Evolutionary conservation across 805 yeast genomes (phyloP).

Genomic region (Candida schatavii): DNA sequence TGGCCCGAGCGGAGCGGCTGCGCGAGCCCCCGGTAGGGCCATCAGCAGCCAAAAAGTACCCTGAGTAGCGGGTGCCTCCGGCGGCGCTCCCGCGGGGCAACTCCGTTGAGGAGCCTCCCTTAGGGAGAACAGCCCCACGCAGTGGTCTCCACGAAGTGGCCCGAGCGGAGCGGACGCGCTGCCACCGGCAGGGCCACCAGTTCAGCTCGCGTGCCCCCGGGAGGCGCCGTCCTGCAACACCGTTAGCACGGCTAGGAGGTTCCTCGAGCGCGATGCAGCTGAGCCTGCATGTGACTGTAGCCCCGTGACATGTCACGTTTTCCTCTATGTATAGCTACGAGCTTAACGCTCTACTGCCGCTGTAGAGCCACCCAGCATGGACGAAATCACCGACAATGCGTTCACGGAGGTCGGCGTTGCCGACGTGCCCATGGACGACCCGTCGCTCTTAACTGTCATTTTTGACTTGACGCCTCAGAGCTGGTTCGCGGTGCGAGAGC

Average conservation of each 20-base stretch:
- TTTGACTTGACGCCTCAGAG: constrained; percentile 74
- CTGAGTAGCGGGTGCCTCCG: background rate
- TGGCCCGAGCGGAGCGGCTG: background rate
- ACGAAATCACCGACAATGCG: constrained; percentile 62
- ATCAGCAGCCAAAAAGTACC: too few relatives aligned
- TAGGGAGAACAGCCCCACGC: background rate
- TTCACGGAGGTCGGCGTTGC: constrained; percentile 35
- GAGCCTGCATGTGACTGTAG: too few relatives aligned
- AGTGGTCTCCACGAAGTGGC: background rate
- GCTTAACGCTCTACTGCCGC: too few relatives aligned
- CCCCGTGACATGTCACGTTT: too few relatives aligned
- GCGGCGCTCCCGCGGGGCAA: background rate
- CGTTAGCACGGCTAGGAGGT: too few relatives aligned
- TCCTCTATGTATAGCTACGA: too few relatives aligned
- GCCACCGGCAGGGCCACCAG: background rate
- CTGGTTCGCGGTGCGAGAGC: constrained; percentile 52
- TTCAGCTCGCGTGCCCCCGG: too few relatives aligned
- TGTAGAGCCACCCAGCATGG: too few relatives aligned
- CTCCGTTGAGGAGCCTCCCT: background rate
- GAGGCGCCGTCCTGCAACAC: too few relatives aligned
- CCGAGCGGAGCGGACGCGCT: too few relatives aligned
- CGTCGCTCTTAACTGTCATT: constrained; percentile 75
- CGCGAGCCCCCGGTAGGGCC: background rate
- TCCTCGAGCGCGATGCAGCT: too few relatives aligned
- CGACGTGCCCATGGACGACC: constrained; percentile 40